Base-by-base conservation (phyloP, 208 protist genomes). In the Tritrichomonas musculus region DNA sequence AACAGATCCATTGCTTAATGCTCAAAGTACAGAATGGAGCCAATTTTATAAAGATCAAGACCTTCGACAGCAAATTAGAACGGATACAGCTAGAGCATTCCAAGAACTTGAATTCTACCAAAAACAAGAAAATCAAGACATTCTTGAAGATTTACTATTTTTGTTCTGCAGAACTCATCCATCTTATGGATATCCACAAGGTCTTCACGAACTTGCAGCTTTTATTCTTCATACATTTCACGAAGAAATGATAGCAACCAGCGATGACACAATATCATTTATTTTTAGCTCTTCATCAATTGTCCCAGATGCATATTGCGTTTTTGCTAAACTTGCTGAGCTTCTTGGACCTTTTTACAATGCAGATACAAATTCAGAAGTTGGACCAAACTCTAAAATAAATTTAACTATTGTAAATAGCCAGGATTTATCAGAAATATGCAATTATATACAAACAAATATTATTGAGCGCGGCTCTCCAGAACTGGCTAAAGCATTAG, bases 11-110 rank as follows among this genome's bases (percentile, higher is more conserved):
- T 53, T 82, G 11, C 14, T 47, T 0, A 41, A 33, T 13, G n/a
- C 17, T 17, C 39, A 82, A 82, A n/a, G 53, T 82, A 53, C 73
- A 0, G 25, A 53, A 25, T 82, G 73, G 73, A 30, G 11, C n/a
- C 73, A 82, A 53, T 82, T 82, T 41, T 82, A 53, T 47, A 82
- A 82, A 41, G 73, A 82, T n/a, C 73, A 82, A 27, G 73, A 82
- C 25, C 73, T 82, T 25, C 73, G 73, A 13, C 73, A 53, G 41
- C 73, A 82, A 27, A 82, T 82, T n/a, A 1, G 13, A 17, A 49
- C 14, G 20, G 73, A 82, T 30, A 82, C 73, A 49, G 1, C 0
- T 47, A 0, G 73, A 5, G 41, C 73, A 49, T 82, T 82, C 41
- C 73, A 82, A 82, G 73, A 82, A n/a, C 17, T 82, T 0, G 73